Base-by-base conservation (phyloP, 139 green algal genomes). In the Trebouxia sp. region DNA sequence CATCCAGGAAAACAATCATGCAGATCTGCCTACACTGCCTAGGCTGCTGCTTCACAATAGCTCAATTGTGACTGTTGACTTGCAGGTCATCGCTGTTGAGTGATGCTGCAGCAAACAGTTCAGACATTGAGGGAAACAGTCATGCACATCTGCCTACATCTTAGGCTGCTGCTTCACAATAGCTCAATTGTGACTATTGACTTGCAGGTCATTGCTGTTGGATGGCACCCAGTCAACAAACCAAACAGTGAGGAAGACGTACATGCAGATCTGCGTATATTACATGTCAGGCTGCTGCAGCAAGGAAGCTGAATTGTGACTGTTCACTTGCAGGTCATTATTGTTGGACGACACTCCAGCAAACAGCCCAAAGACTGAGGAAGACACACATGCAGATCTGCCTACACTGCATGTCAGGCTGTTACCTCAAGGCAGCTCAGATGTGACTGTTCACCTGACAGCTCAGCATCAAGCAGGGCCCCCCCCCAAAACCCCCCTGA, bases 351-450 rank as follows among this genome's bases (percentile, higher is more conserved):
- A 41, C 28, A 14, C 62, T 72, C 6, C 62, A 26, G 32, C 5
- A 1, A 45, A 26, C 32, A 30, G 14, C 24, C 32, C 5, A 41
- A 14, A 15, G 9, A 8, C 62, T 15, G 1, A 4, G 35, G 12
- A 72, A 7, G 26, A 8, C 20, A 5, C 12, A 43, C 1, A 45
- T 9, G 35, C 14, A 53, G 47, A 53, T 17, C 47, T 26, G 15
- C 47, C 14, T 37, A 30, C 24, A 11, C 32, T 72, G 6, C 62
- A 45, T 6, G 32, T 72, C 32, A 26, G 43, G 11, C 62, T 72
- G 20, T 28, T 37, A n/a, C 62, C 62, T 30, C 62, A 72, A n/a
- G 62, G 32, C n/a, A 45, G 62, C 35, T 72, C 62, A 72, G 62
- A 45, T 30, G 35, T 72, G n/a, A 45, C 32, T 37, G 20, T 72